Conservation (phyloP, 2,329 filamentous ascomycete species). For the Fusarium concolor region DNA sequence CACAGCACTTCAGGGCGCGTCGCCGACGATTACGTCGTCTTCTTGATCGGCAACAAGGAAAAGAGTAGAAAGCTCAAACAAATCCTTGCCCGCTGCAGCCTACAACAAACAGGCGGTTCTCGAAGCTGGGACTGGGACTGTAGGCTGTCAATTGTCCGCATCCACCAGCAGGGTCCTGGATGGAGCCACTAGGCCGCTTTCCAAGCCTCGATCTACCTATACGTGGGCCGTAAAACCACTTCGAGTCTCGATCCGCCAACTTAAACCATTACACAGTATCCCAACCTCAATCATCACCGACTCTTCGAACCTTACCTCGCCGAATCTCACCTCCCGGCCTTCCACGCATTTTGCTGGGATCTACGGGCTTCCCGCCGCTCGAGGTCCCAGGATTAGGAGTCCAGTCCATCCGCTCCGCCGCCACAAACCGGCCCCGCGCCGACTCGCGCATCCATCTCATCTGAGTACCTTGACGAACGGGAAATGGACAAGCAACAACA, state of each 20-base stretch:
- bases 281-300: slow-evolving; percentile 27
- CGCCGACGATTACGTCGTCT: neutral
- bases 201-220: slow-evolving; percentile 41
- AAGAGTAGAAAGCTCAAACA: slow-evolving; percentile 1
- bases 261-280: slow-evolving; percentile 27
- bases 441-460: slow-evolving; percentile 40
- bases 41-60: neutral
- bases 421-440: slow-evolving; percentile 46
- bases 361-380: slow-evolving; percentile 45
- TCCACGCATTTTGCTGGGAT: slow-evolving; percentile 43
- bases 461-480: slow-evolving; percentile 38
- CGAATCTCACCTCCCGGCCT: slow-evolving; percentile 4
- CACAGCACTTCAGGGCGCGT: neutral
- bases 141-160: slow-evolving; percentile 21
- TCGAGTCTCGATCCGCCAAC: slow-evolving; percentile 44
- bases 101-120: slow-evolving; percentile 24
- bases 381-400: slow-evolving; percentile 44
- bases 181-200: slow-evolving; percentile 44
- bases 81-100: slow-evolving; percentile 17
- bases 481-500: slow-evolving; percentile 49
- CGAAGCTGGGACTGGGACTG: slow-evolving; percentile 5
- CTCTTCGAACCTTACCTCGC: slow-evolving; percentile 13
- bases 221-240: slow-evolving; percentile 45
- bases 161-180: slow-evolving; percentile 43
- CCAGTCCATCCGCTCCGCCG: slow-evolving; percentile 35